Percentiles rank a stretch among this genome's conserved stretches.
Conservation (phyloP, 805 yeast genomes). For the Lachancea nothofagi region DNA sequence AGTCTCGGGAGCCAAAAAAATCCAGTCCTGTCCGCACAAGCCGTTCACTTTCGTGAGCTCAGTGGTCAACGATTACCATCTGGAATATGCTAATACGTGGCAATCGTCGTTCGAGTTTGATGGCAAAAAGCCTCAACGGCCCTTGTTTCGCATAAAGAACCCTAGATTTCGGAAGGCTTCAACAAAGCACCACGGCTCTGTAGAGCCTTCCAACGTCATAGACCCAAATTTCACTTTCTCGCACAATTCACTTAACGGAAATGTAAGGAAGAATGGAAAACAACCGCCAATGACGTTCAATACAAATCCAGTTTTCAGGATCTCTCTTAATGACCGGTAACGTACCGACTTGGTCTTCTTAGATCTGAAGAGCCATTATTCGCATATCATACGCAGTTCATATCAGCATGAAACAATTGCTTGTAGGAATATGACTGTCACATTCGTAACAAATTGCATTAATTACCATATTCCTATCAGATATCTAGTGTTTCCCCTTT, state of each 20-base stretch:
- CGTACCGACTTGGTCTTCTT: not conserved
- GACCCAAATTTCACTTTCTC: constrained; percentile 6
- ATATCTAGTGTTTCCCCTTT: too few relatives aligned
- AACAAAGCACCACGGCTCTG: not conserved
- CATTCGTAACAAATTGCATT: too few relatives aligned
- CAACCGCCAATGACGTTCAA: constrained; percentile 13
- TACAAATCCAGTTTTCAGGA: constrained; percentile 23
- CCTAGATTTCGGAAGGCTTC: not conserved
- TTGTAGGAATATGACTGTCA: too few relatives aligned
- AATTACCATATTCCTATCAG: too few relatives aligned
- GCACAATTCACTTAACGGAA: constrained; percentile 3
- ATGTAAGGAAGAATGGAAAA: constrained; percentile 12
- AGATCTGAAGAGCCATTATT: too few relatives aligned
- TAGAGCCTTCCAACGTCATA: not conserved
- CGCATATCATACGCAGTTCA: too few relatives aligned
- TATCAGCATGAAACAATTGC: too few relatives aligned
- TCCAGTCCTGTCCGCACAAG: not conserved
- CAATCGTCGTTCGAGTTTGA: constrained; percentile 9
- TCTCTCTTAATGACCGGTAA: constrained; percentile 15
- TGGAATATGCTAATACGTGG: constrained; percentile 10
- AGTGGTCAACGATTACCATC: constrained; percentile 1
- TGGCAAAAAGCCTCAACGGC: constrained; percentile 7
- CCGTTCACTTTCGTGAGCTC: constrained; percentile 7
- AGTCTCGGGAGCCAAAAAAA: not conserved
- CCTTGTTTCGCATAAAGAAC: constrained; percentile 7